Evolutionary conservation across 1,284 basidiomycete genomes (phyloP).

Genomic region (Trichosporon sp.): DNA sequence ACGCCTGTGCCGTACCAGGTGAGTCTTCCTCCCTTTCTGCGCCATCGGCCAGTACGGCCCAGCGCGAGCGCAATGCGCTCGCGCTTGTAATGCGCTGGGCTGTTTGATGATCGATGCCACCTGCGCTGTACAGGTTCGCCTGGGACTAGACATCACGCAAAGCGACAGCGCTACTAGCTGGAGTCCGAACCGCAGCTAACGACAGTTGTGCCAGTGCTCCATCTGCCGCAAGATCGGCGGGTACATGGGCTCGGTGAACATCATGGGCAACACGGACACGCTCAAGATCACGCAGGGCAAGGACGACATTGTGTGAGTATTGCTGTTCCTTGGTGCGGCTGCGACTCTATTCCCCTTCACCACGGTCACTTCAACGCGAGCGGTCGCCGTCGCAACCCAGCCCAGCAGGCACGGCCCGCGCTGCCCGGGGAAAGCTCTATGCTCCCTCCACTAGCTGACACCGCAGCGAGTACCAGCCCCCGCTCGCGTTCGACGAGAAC

Average conservation of each 20-base stretch:
- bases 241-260: constrained; percentile 48
- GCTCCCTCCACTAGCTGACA: too few species aligned
- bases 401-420: too few species aligned
- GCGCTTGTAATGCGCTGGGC: too few species aligned
- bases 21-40: background rate
- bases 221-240: constrained; percentile 50
- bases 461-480: constrained; percentile 39
- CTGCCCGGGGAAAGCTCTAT: too few species aligned
- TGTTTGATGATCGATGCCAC: too few species aligned
- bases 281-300: constrained; percentile 43
- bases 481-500: constrained; percentile 35
- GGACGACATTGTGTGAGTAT: constrained; percentile 44
- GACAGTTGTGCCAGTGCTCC: constrained; percentile 44
- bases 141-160: background rate
- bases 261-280: constrained; percentile 47
- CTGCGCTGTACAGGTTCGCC: background rate
- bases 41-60: too few species aligned
- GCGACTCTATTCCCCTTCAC: background rate
- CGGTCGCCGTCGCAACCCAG: too few species aligned
- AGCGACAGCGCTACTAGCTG: background rate
- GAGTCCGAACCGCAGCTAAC: background rate
- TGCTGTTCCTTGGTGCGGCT: too few species aligned
- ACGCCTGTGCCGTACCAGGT: constrained; percentile 49
- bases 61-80: too few species aligned
- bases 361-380: background rate